Evolutionary conservation across 1,284 basidiomycete species (phyloP).

Genomic region (Coniophora puteana): DNA sequence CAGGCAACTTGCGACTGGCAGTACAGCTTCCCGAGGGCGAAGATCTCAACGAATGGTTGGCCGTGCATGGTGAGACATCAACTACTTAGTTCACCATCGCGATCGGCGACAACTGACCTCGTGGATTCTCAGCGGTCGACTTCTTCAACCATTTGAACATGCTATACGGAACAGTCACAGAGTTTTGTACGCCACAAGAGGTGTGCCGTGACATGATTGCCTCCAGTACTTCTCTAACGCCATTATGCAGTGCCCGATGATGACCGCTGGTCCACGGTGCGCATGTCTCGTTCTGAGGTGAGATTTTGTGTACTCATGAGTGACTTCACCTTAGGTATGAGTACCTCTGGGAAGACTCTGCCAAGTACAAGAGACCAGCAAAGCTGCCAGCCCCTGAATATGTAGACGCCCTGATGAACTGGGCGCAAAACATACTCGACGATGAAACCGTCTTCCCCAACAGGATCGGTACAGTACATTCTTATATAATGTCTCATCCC

Average conservation of each 20-base stretch:
- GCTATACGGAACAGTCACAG: slow-evolving; percentile 94
- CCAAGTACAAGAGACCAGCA: slow-evolving; percentile 88
- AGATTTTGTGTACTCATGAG: slow-evolving; percentile 14
- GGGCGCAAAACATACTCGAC: slow-evolving; percentile 92
- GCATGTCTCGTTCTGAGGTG: slow-evolving; percentile 20
- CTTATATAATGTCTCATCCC: neutral
- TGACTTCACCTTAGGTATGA: slow-evolving; percentile 60
- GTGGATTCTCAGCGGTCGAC: slow-evolving; percentile 67
- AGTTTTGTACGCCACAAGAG: slow-evolving; percentile 94
- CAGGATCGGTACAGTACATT: slow-evolving; percentile 70
- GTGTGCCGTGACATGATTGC: slow-evolving; percentile 35
- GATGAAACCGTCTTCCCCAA: slow-evolving; percentile 94
- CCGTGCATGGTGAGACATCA: slow-evolving; percentile 79
- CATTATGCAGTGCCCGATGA: slow-evolving; percentile 90
- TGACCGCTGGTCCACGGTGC: slow-evolving; percentile 96
- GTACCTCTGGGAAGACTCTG: slow-evolving; percentile 98
- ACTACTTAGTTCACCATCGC: slow-evolving; percentile 1
- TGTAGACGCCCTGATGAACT: slow-evolving; percentile 98
- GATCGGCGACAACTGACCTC: slow-evolving; percentile 4
- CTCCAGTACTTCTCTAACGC: slow-evolving; percentile 12
- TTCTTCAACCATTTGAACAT: slow-evolving; percentile 97
- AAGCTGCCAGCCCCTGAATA: slow-evolving; percentile 95
- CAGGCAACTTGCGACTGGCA: slow-evolving; percentile 87
- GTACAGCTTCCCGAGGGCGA: slow-evolving; percentile 93
- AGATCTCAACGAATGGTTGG: slow-evolving; percentile 94